Conservation (phyloP, 176 grass and related monocot genomes). For the Chloris gayana region DNA sequence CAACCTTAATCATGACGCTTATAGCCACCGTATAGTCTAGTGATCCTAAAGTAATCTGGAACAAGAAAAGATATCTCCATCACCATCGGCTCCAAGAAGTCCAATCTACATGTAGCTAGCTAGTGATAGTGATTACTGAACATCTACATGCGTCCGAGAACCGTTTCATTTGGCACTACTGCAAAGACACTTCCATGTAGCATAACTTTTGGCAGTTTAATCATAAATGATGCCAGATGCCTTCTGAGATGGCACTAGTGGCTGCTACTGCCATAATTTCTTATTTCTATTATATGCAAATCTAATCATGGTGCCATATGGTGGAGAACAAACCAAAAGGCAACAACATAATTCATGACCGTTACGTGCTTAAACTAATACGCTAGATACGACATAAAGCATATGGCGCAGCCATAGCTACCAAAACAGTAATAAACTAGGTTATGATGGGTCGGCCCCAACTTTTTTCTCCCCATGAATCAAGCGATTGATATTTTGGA, state of each 20-base stretch:
- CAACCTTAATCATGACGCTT: slow-evolving; percentile 30
- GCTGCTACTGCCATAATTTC: not conserved
- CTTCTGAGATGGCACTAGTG: slow-evolving; percentile 11
- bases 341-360: slow-evolving; percentile 41
- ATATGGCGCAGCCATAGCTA: slow-evolving; percentile 36
- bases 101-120: slow-evolving; percentile 7
- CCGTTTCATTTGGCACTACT: slow-evolving; percentile 4
- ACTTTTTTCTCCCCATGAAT: slow-evolving; percentile 17
- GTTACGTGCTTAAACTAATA: slow-evolving; percentile 38
- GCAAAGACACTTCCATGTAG: not conserved
- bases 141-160: not conserved
- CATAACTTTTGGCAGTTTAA: not conserved
- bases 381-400: slow-evolving; percentile 37
- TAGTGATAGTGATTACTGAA: slow-evolving; percentile 28
- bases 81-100: slow-evolving; percentile 23
- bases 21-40: slow-evolving; percentile 27
- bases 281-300: not conserved
- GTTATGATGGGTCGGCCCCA: slow-evolving; percentile 2
- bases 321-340: slow-evolving; percentile 44
- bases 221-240: not conserved
- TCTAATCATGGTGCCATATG: slow-evolving; percentile 23
- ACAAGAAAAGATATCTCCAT: not conserved
- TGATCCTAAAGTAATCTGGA: not conserved
- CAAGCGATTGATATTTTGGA: not conserved
- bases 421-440: slow-evolving; percentile 37